A percentile compares a stretch with the other conserved stretches of the same genome.
Conservation (phyloP, 2,329 filamentous ascomycete genomes). For the Bipolaris oryzae region DNA sequence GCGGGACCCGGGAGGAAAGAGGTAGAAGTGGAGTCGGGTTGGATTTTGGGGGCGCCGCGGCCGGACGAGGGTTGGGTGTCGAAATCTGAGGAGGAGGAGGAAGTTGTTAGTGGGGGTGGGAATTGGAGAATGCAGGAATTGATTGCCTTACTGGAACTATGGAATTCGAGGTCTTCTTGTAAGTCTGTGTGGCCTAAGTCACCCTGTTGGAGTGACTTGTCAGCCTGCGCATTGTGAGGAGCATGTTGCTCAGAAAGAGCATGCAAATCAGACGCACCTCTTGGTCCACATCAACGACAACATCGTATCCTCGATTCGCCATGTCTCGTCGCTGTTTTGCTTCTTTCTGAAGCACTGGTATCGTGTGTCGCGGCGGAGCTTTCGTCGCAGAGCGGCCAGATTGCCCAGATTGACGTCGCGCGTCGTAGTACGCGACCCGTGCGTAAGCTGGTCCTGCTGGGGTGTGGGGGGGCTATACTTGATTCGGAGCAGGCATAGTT, state of each 20-base stretch:
- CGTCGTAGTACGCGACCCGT: constrained; percentile 25
- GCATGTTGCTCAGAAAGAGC: not conserved
- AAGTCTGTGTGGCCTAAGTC: constrained; percentile 98
- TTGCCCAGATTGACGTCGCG: constrained; percentile 33
- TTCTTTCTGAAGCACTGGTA: not conserved
- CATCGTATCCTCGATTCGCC: constrained; percentile 91
- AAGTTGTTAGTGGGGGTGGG: not conserved
- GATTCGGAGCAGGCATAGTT: constrained; percentile 23
- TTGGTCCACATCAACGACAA: constrained; percentile 95
- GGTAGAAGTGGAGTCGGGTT: constrained; percentile 47
- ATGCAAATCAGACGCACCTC: constrained; percentile 65
- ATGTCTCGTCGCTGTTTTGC: constrained; percentile 51
- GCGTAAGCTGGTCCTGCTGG: constrained; percentile 8
- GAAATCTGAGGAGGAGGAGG: constrained; percentile 63
- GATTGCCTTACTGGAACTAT: constrained; percentile 72
- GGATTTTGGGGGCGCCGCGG: constrained; percentile 51
- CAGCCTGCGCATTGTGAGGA: not conserved
- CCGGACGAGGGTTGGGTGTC: constrained; percentile 58
- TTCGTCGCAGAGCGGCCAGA: constrained; percentile 36
- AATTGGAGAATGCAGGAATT: too few species aligned
- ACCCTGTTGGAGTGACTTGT: constrained; percentile 62
- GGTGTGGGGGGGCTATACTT: constrained; percentile 2
- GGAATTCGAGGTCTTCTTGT: constrained; percentile 98
- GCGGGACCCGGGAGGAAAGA: constrained; percentile 48
- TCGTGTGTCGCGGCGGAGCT: constrained; percentile 18